Base-by-base conservation (phyloP, 1,284 basidiomycete genomes). In the Gymnopus androsaceus region DNA sequence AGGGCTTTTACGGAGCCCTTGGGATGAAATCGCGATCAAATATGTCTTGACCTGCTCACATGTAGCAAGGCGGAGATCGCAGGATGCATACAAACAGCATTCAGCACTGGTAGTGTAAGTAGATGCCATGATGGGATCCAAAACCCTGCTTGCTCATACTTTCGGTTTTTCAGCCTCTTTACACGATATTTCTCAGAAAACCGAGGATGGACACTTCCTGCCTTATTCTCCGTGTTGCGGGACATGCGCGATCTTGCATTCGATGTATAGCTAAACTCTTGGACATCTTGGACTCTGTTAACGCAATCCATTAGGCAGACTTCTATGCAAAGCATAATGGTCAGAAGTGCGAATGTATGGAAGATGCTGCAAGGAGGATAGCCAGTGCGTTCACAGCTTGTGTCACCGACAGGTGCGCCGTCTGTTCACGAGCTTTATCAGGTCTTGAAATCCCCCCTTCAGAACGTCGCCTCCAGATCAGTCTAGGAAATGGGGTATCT, bases 311-410 rank as follows among this genome's bases (percentile, higher is more conserved):
- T 37, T 60, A 91, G 89, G 88, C 88, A 52, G 90, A 92, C 61
- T 69, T 81, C 30, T 79, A 86, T 60, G 83, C 83, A 28, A 82
- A 76, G 61, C 77, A 78, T 46, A 80, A 79, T 57, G 77, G 77
- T 60, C 79, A 82, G 63, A 82, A 80, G 60, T 87, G 83, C 51
- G 86, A 85, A 19, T 87, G 83, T 58, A 87, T 95, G 78, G 95
- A 98, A 66, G 94, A 95, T 64, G 90, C 94, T n/a, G 93, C 95
- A 0, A 78, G 95, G 25, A 83, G 87, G 30, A 90, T 97, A 52
- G 90, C 92, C 58, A 98, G 95, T 67, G 95, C 94, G 4, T 98
- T 99, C 72, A 87, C 90, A 14, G 83, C 85, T 56, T 98, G 95
- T 69, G 83, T 97, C 60, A 94, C 85, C 6, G 96, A 98, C 69